A percentile compares a stretch with the other conserved stretches of the same genome.
These are phyloP conservation scores for Rhizophagus prolifer DNA, from an alignment of 192 early-diverging fungal species.

Conservation along the genomic window DNA sequence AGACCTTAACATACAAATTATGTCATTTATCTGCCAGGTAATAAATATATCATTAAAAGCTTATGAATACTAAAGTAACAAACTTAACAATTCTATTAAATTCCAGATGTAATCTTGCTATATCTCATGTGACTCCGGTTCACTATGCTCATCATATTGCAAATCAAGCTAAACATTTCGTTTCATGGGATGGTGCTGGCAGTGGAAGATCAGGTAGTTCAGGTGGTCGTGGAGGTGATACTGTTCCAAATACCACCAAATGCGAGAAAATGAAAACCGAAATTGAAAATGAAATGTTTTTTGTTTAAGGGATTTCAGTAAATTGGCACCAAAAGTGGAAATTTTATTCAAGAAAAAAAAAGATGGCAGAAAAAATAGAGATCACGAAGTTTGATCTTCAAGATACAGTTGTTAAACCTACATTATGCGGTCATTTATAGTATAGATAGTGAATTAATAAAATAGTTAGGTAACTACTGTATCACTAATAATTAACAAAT, in stretches of 20 bases:
- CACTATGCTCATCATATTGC: slow-evolving; percentile 45
- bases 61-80: neutral
- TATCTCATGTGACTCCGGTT: slow-evolving; percentile 58
- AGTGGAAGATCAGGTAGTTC: neutral
- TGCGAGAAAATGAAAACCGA: neutral
- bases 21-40: slow-evolving; percentile 50
- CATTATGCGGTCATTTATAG: too few species aligned
- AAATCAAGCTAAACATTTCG: slow-evolving; percentile 34
- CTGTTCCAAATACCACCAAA: neutral
- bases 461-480: too few species aligned
- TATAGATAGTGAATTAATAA: too few species aligned
- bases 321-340: too few species aligned
- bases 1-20: slow-evolving; percentile 79
- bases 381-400: too few species aligned
- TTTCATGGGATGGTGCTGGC: neutral
- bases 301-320: neutral
- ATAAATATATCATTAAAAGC: neutral
- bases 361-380: too few species aligned
- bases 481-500: too few species aligned
- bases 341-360: too few species aligned
- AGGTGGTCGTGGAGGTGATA: slow-evolving; percentile 14
- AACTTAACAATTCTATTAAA: slow-evolving; percentile 50
- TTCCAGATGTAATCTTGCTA: slow-evolving; percentile 78
- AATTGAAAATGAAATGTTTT: neutral
- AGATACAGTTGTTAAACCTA: too few species aligned